These are phyloP conservation scores for Syzygium jambos DNA, from an alignment of 345 rosid genomes.

Conservation along the genomic window DNA sequence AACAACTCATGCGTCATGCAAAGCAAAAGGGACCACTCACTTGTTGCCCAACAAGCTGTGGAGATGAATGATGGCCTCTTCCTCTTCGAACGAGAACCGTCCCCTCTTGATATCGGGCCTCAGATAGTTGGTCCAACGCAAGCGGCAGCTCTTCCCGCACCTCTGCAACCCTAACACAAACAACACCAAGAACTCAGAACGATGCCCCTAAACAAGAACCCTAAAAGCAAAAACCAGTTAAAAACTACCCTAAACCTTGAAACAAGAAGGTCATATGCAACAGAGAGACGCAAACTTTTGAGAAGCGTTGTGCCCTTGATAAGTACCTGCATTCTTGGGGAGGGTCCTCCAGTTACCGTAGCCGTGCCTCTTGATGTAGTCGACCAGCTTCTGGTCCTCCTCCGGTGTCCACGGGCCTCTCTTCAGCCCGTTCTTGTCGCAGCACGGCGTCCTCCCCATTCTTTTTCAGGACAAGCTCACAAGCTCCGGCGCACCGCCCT, in stretches of 20 bases:
- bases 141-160: conserved; percentile 78
- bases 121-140: conserved; percentile 74
- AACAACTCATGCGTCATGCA: background rate
- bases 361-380: conserved; percentile 70
- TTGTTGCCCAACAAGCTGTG: conserved; percentile 71
- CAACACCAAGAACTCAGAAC: background rate
- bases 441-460: conserved; percentile 87
- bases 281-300: background rate
- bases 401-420: conserved; percentile 94
- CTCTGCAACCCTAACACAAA: conserved; percentile 41
- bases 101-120: conserved; percentile 83
- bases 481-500: background rate
- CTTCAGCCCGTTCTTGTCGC: conserved; percentile 75
- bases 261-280: background rate
- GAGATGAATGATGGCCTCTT: conserved; percentile 61
- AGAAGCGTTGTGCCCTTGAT: background rate
- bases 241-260: background rate
- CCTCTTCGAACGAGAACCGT: conserved; percentile 62
- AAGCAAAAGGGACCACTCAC: conserved; percentile 18
- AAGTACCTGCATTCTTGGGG: conserved; percentile 80
- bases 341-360: conserved; percentile 93
- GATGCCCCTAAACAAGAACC: background rate
- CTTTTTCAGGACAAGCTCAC: background rate
- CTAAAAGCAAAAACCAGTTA: background rate
- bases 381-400: conserved; percentile 65